Conservation (phyloP, 768 basidiomycete genomes). For the Lactarius evosmus region DNA sequence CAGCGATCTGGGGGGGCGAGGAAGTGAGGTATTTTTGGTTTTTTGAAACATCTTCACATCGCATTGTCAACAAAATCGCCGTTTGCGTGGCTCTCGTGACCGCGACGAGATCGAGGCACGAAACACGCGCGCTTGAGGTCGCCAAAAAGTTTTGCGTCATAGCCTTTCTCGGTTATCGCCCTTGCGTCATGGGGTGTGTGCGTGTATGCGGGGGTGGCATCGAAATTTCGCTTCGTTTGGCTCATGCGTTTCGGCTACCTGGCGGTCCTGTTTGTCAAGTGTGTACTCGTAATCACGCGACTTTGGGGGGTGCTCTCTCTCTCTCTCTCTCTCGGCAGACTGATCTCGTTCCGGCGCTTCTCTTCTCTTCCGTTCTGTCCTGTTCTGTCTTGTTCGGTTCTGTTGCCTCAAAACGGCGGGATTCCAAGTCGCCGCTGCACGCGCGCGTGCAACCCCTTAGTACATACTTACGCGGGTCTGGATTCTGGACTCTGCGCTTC, state of each 20-base stretch:
- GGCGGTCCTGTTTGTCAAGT: neutral
- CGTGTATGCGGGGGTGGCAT: neutral
- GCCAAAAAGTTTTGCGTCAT: conserved; percentile 1
- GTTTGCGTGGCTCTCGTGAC: neutral
- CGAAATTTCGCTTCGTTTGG: neutral
- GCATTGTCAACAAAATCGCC: neutral
- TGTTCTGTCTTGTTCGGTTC: neutral
- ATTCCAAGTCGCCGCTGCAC: neutral
- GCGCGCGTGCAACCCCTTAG: neutral
- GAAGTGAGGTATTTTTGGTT: neutral
- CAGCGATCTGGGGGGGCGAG: neutral
- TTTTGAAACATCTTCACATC: no score
- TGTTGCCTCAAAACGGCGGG: neutral
- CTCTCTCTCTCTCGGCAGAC: neutral
- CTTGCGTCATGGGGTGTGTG: neutral
- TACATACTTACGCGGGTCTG: conserved; percentile 3
- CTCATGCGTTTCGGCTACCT: neutral
- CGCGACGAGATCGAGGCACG: neutral
- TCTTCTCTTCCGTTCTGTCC: neutral
- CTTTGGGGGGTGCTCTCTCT: neutral
- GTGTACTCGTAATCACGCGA: neutral
- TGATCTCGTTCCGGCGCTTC: neutral
- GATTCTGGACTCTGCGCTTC: conserved; percentile 14
- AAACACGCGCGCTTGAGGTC: neutral
- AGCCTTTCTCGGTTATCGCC: neutral